Conservation (phyloP, 176 grass and related monocot species). For the Luzula sylvatica region DNA sequence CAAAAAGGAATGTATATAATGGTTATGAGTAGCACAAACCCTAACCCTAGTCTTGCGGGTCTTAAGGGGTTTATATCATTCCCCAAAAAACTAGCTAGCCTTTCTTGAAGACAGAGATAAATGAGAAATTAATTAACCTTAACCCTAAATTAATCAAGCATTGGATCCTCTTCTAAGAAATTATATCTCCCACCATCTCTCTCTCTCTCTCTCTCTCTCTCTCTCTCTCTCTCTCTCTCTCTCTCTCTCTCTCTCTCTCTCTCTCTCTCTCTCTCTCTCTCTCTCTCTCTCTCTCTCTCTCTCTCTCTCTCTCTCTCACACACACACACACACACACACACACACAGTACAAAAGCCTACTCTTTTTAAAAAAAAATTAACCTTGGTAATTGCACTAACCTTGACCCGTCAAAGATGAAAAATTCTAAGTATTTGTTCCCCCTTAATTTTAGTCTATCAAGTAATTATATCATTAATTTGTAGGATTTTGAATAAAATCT, state of each 20-base stretch:
- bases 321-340: too few species aligned
- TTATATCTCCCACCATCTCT: slow-evolving; percentile 23
- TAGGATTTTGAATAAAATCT: slow-evolving; percentile 7
- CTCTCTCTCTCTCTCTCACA: too few species aligned
- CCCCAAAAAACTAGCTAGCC: slow-evolving; percentile 9
- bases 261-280: too few species aligned
- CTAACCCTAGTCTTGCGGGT: slow-evolving; percentile 24
- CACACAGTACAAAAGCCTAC: slow-evolving; percentile 20
- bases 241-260: too few species aligned
- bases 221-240: too few species aligned
- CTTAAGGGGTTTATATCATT: slow-evolving; percentile 21
- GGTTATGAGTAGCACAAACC: slow-evolving; percentile 1
- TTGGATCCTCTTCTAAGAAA: slow-evolving; percentile 24
- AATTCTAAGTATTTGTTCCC: slow-evolving; percentile 3
- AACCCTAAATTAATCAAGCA: slow-evolving; percentile 18
- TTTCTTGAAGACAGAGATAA: slow-evolving; percentile 12
- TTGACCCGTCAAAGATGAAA: slow-evolving; percentile 26
- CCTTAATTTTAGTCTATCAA: slow-evolving; percentile 15
- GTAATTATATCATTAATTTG: slow-evolving; percentile 10
- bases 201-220: too few species aligned
- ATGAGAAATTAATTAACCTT: slow-evolving; percentile 9
- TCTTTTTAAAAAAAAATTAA: slow-evolving; percentile 1
- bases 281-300: too few species aligned
- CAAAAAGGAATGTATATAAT: background rate
- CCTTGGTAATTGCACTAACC: slow-evolving; percentile 12